A percentile compares a stretch with the other conserved stretches of the same genome.
phyloP scores from a whole-genome alignment of 257 asterid species.

The Cinchona pubescens region DNA sequence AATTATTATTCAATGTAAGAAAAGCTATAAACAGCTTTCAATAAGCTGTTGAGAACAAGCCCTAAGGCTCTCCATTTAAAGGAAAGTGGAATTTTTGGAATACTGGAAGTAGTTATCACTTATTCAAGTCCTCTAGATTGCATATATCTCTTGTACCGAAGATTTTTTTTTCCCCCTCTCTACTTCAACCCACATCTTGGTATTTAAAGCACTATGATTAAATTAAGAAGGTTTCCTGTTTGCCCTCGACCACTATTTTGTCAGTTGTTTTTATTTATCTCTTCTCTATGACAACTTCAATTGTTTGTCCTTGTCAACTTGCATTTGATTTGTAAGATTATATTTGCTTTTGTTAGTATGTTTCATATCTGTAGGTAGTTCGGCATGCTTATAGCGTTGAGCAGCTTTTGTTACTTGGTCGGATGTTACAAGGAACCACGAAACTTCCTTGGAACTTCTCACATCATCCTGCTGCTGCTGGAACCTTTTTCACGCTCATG shows the following conservation, averaged over 20 bases:
- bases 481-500: constrained; percentile 94
- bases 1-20: no score
- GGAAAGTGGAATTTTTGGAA: not conserved
- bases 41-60: no score
- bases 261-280: not conserved
- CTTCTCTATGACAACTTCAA: constrained; percentile 2
- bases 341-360: not conserved
- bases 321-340: constrained; percentile 3
- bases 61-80: not conserved
- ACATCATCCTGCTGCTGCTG: constrained; percentile 89
- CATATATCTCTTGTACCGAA: not conserved
- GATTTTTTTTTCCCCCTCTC: not conserved
- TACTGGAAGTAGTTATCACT: not conserved
- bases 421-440: constrained; percentile 93
- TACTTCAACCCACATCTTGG: not conserved
- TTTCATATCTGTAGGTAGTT: constrained; percentile 58
- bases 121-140: not conserved
- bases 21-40: no score
- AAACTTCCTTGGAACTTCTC: constrained; percentile 84
- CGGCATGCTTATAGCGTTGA: constrained; percentile 89
- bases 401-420: constrained; percentile 89
- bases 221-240: not conserved
- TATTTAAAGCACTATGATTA: not conserved
- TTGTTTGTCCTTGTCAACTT: constrained; percentile 1
- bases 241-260: not conserved